phyloP scores from a whole-genome alignment of 257 asterid species.

The Misopates orontium region DNA sequence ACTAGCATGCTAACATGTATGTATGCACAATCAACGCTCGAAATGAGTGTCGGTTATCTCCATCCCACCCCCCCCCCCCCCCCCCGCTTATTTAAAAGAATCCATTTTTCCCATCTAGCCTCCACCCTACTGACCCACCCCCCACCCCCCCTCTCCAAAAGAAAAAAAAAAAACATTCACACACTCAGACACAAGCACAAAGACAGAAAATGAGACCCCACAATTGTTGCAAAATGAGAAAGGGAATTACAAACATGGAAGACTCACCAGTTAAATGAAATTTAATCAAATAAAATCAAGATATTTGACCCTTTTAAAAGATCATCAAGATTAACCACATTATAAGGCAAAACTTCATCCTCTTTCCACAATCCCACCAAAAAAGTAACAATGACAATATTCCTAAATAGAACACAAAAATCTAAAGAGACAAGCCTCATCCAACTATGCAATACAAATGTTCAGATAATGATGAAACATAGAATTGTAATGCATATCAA shows the following conservation, averaged over 20 bases:
- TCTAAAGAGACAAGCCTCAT: slow-evolving; percentile 4
- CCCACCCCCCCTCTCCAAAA: too few relatives aligned
- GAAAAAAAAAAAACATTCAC: too few relatives aligned
- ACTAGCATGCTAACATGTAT: too few relatives aligned
- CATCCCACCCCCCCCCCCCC: too few relatives aligned
- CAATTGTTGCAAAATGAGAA: background rate
- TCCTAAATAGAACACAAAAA: slow-evolving; percentile 3
- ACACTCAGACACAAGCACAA: background rate
- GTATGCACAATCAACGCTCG: too few relatives aligned
- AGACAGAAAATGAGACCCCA: background rate
- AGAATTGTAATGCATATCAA: slow-evolving; percentile 19
- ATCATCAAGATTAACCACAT: slow-evolving; percentile 18
- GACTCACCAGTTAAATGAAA: background rate
- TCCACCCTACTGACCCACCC: too few relatives aligned
- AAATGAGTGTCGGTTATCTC: too few relatives aligned
- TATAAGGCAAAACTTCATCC: slow-evolving; percentile 4
- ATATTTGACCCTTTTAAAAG: too few relatives aligned
- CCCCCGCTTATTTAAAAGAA: background rate
- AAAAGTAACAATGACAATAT: background rate
- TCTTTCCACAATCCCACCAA: slow-evolving; percentile 2
- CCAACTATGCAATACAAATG: slow-evolving; percentile 20
- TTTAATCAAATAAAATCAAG: too few relatives aligned
- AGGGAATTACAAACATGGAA: background rate
- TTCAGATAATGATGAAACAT: background rate
- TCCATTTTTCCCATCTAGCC: too few relatives aligned